Base-by-base conservation (phyloP, 2,329 filamentous ascomycete species). In the Penicillium sp. region DNA sequence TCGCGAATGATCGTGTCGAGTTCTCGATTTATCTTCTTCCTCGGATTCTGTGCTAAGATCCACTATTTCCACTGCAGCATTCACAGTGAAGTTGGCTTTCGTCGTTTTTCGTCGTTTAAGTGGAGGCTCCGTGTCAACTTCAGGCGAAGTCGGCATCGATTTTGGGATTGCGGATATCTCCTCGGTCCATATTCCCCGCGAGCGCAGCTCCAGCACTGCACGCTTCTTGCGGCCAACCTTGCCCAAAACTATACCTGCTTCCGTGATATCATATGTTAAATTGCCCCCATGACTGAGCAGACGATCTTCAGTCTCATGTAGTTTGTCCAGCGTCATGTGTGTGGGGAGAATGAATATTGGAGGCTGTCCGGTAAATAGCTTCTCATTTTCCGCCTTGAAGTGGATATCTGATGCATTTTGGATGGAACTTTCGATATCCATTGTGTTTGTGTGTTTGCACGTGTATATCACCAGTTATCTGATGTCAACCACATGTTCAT, bases 121-220 rank as follows among this genome's bases (percentile, higher is more conserved):
- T 7, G 70, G 63, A 2, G 64, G 64, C 26, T 64, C 56, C 54
- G 43, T 27, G 39, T 45, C 27, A 10, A 29, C 16, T 8, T 5
- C 41, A 0, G 49, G 27, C 16, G n/a, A 9, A 35, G 26, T 26
- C 8, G 54, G 13, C 7, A 14, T 27, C 10, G 3, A 7, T 3
- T 21, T 33, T 8, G 16, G 3, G 31, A 21, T 19, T 3, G 8
- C 48, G 33, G 16, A n/a, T 27, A 67, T 52, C 49, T 79, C 73
- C 51, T 80, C 71, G 43, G 76, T 78, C 70, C 73, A 77, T 2
- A 96, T 64, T 14, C 86, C 87, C 46, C 85, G 82, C 7, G 84
- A 82, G 52, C 90, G 82, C 59, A 98, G 77, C 74, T 98, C 93
- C 65, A 96, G 87, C 47, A 84, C 80, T 1, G 91, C 91, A 19